Evolutionary conservation across 306 rosid genomes (phyloP).

Genomic region (Citrullus amarus): DNA sequence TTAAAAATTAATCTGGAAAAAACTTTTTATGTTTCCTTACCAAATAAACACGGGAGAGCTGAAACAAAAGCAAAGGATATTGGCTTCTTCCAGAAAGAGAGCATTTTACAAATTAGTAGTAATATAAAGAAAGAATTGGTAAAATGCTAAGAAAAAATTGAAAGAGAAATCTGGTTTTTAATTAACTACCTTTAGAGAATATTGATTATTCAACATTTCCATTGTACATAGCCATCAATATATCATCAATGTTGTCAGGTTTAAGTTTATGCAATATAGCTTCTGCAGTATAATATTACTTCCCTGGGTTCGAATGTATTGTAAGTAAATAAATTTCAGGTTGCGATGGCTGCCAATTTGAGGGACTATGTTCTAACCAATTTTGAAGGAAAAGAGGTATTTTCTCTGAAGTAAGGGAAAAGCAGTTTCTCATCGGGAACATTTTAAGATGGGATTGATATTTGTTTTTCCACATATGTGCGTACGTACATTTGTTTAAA

Average conservation of each 20-base stretch:
- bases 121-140: background rate
- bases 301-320: background rate
- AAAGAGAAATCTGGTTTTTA: background rate
- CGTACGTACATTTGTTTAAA: background rate
- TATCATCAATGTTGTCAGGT: background rate
- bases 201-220: background rate
- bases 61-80: background rate
- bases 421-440: background rate
- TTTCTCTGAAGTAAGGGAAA: background rate
- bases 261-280: background rate
- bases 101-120: background rate
- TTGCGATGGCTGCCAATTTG: constrained; percentile 93
- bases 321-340: constrained; percentile 29
- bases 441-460: background rate
- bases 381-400: constrained; percentile 74
- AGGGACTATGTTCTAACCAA: constrained; percentile 62
- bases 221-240: background rate
- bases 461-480: background rate
- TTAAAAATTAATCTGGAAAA: no score
- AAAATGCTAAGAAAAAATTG: background rate
- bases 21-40: background rate
- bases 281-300: background rate
- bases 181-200: background rate
- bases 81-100: background rate
- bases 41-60: background rate